Conservation (phyloP, 78 protist genomes). For the Polysphondylium violaceum region DNA sequence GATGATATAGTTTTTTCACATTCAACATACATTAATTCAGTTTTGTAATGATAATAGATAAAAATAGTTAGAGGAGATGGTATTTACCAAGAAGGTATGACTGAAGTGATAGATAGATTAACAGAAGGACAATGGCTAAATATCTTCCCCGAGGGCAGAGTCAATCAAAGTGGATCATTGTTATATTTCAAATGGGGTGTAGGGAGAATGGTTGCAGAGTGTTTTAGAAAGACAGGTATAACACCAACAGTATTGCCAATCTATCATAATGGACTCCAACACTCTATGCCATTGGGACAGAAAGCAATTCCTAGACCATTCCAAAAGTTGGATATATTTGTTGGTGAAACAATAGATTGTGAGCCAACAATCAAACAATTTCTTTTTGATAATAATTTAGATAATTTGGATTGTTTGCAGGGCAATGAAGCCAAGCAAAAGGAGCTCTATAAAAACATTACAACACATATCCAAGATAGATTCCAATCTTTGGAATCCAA, state of each 20-base stretch:
- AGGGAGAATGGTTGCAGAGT: slow-evolving; percentile 64
- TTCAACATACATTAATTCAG: not conserved
- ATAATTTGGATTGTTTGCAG: not conserved
- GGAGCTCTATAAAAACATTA: slow-evolving; percentile 5
- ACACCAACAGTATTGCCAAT: slow-evolving; percentile 59
- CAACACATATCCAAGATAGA: slow-evolving; percentile 14
- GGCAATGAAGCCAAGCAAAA: not conserved
- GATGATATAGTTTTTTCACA: not conserved
- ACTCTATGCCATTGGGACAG: slow-evolving; percentile 65
- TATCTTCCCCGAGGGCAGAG: slow-evolving; percentile 72
- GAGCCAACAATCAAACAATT: not conserved
- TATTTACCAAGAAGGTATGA: slow-evolving; percentile 63
- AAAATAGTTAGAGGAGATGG: slow-evolving; percentile 79
- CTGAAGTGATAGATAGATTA: slow-evolving; percentile 36
- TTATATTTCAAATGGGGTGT: slow-evolving; percentile 79
- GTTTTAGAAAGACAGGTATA: not conserved
- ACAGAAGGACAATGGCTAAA: slow-evolving; percentile 73
- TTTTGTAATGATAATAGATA: not conserved
- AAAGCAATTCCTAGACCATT: slow-evolving; percentile 19
- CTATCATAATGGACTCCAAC: slow-evolving; percentile 50
- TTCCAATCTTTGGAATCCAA: no score
- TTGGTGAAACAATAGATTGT: slow-evolving; percentile 34
- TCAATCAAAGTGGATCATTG: slow-evolving; percentile 41
- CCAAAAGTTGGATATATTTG: not conserved
- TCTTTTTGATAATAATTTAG: not conserved